Conservation (phyloP, 2,329 filamentous ascomycete genomes). For the Fusarium sp. region DNA sequence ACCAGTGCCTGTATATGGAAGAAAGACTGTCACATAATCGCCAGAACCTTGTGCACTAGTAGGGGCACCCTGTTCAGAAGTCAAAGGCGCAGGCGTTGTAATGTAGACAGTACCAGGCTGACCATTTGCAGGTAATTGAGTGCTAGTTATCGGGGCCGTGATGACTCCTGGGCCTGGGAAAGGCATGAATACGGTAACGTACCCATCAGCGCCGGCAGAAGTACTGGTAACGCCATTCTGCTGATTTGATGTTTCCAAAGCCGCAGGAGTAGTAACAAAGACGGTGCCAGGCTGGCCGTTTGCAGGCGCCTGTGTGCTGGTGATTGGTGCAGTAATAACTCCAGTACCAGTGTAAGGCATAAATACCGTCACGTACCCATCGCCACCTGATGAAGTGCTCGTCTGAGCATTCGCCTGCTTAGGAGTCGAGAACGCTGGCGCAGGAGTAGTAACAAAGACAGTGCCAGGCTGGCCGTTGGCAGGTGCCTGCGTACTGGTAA, state of each 20-base stretch:
- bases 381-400: slow-evolving; percentile 5
- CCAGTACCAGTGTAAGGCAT: slow-evolving; percentile 8
- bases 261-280: slow-evolving; percentile 15
- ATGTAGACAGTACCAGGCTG: slow-evolving; percentile 24
- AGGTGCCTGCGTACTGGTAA: slow-evolving; percentile 12
- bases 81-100: slow-evolving; percentile 12
- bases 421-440: not conserved
- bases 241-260: not conserved
- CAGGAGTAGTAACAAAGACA: slow-evolving; percentile 16
- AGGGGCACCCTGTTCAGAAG: not conserved
- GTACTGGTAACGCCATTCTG: slow-evolving; percentile 13
- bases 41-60: not conserved
- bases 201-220: slow-evolving; percentile 9
- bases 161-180: slow-evolving; percentile 16
- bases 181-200: slow-evolving; percentile 21
- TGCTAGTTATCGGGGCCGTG: slow-evolving; percentile 18
- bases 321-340: slow-evolving; percentile 12
- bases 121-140: not conserved
- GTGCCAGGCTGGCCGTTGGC: slow-evolving; percentile 14
- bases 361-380: slow-evolving; percentile 25
- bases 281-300: slow-evolving; percentile 19
- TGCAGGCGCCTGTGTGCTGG: not conserved
- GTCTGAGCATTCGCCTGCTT: slow-evolving; percentile 2
- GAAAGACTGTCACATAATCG: slow-evolving; percentile 23
- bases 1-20: slow-evolving; percentile 24